Percentiles rank a stretch among this genome's conserved stretches.
These are phyloP conservation scores for Nemania abortiva DNA, from an alignment of 2,329 filamentous ascomycete species.

Conservation along the genomic window DNA sequence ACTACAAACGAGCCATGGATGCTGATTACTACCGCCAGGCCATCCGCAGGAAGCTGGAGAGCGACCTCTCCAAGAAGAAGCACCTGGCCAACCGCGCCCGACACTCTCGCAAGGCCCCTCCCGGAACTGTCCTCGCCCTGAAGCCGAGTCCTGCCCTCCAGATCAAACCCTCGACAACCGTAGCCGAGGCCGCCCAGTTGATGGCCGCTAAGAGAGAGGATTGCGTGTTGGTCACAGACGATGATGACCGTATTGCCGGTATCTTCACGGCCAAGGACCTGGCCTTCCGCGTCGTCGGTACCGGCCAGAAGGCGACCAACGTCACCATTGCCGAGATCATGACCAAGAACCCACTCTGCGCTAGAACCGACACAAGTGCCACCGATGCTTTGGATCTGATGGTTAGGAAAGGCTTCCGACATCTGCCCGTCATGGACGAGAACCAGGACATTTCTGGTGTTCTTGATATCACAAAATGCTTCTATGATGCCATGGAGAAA, in stretches of 20 bases:
- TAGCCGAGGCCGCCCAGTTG: conserved; percentile 95
- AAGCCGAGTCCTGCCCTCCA: conserved; percentile 96
- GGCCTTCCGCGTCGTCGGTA: conserved; percentile 94
- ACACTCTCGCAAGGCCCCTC: conserved; percentile 91
- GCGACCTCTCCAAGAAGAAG: conserved; percentile 97
- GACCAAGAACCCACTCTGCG: conserved; percentile 99
- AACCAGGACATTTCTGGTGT: conserved; percentile 99
- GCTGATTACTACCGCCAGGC: conserved; percentile 70
- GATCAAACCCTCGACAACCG: conserved; percentile 94
- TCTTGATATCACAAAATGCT: conserved; percentile 98
- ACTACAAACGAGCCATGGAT: conserved; percentile 40
- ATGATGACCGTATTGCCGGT: conserved; percentile 96
- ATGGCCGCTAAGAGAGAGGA: conserved; percentile 99
- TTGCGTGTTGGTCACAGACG: conserved; percentile 96
- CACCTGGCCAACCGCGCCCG: conserved; percentile 81
- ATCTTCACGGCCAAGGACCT: conserved; percentile 99
- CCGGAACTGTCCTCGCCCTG: conserved; percentile 93
- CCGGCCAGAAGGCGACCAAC: conserved; percentile 87
- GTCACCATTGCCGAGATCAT: conserved; percentile 98
- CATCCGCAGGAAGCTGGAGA: conserved; percentile 96
- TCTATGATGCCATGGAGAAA: conserved; percentile 99
- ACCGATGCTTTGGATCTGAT: conserved; percentile 97
- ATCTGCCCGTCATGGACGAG: conserved; percentile 99
- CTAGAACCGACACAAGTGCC: conserved; percentile 95
- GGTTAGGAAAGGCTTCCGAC: conserved; percentile 97